Conservation (phyloP, 2,329 filamentous ascomycete genomes). For the Arthroderma sp. region DNA sequence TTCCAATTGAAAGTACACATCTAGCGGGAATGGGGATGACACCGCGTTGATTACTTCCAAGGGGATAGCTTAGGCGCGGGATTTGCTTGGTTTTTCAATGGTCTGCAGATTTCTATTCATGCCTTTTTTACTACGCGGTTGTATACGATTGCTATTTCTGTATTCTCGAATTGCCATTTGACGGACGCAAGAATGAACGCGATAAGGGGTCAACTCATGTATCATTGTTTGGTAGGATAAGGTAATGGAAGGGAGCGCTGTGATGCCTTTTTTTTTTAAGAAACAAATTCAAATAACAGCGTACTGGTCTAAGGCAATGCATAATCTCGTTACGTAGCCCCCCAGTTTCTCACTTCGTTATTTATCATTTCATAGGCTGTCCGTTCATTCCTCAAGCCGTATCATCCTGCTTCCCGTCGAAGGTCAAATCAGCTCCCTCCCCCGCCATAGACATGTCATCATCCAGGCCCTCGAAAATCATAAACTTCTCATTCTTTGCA, state of each 20-base stretch:
- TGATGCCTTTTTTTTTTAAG: background rate
- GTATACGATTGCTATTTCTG: background rate
- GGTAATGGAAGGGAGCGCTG: background rate
- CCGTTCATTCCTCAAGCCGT: background rate
- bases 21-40: background rate
- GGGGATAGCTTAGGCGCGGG: background rate
- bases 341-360: no score
- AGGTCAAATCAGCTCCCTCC: conserved; percentile 17
- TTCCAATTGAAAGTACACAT: background rate
- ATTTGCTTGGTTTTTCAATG: background rate
- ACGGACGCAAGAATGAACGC: background rate
- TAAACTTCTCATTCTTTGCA: conserved; percentile 51
- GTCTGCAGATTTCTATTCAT: background rate
- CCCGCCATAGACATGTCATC: conserved; percentile 20
- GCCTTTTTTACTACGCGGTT: background rate
- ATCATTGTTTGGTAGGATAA: background rate
- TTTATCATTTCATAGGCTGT: background rate
- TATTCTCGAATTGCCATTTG: background rate
- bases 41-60: background rate
- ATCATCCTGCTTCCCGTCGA: conserved; percentile 7
- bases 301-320: background rate
- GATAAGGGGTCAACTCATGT: background rate
- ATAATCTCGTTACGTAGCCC: background rate
- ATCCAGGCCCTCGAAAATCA: conserved; percentile 39
- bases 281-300: no score